phyloP scores from a whole-genome alignment of 768 basidiomycete species.

The Lentinula sp. region DNA sequence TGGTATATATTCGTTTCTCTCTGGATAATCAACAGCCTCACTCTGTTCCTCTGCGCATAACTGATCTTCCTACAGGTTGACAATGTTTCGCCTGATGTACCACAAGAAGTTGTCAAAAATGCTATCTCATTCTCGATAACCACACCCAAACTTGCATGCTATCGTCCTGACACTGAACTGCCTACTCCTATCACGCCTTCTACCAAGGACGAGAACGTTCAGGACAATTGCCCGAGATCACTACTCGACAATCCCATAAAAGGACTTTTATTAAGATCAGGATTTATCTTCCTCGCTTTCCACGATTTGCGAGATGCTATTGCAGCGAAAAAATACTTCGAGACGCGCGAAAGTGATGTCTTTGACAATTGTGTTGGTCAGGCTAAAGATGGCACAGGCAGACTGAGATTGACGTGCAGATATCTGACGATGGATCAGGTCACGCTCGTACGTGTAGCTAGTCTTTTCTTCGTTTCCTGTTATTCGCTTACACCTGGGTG shows the following conservation, averaged over 20 bases:
- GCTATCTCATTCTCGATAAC: constrained; percentile 3
- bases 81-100: constrained; percentile 27
- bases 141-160: constrained; percentile 4
- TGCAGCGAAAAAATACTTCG: constrained; percentile 37
- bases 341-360: constrained; percentile 18
- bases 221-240: background rate
- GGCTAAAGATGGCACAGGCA: constrained; percentile 17
- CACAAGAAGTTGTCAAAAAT: constrained; percentile 18
- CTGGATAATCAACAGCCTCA: background rate
- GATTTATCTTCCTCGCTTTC: constrained; percentile 53
- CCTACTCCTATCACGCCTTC: background rate
- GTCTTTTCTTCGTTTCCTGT: constrained; percentile 2
- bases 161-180: background rate
- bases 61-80: constrained; percentile 25
- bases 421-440: constrained; percentile 43
- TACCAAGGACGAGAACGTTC: background rate
- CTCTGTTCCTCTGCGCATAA: background rate
- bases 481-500: constrained; percentile 9
- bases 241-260: constrained; percentile 31
- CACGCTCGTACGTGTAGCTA: constrained; percentile 26
- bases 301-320: constrained; percentile 53
- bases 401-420: constrained; percentile 29
- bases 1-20: background rate
- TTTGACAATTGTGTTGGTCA: constrained; percentile 23
- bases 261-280: constrained; percentile 48